Percentiles rank a stretch among this genome's conserved stretches.
Evolutionary conservation across 2,329 filamentous ascomycete genomes (phyloP).

Genomic region (Cercospora sp.): DNA sequence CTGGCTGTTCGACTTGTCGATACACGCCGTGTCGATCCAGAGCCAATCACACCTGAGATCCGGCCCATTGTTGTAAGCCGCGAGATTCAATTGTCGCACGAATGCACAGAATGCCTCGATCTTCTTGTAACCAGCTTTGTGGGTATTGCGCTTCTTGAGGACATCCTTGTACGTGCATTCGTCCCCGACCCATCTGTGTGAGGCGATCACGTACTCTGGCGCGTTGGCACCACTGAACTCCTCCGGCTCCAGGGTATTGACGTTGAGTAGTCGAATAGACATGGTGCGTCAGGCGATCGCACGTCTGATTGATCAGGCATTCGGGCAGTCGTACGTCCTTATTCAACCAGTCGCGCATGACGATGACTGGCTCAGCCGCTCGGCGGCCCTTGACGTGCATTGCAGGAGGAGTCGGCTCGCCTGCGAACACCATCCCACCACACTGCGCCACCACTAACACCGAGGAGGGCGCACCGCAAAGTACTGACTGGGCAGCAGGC

Average conservation of each 20-base stretch:
- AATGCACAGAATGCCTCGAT: slow-evolving; percentile 11
- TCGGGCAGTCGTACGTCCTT: slow-evolving; percentile 9
- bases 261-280: slow-evolving; percentile 17
- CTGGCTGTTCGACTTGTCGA: slow-evolving; percentile 23
- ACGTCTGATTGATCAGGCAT: slow-evolving; percentile 1
- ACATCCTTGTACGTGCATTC: slow-evolving; percentile 20
- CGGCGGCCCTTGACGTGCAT: slow-evolving; percentile 1
- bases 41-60: slow-evolving; percentile 13
- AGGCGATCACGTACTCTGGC: slow-evolving; percentile 19
- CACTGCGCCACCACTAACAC: background rate
- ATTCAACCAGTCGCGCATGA: background rate
- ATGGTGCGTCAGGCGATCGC: background rate
- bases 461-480: background rate
- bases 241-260: slow-evolving; percentile 12
- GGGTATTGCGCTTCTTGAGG: slow-evolving; percentile 17
- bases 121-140: slow-evolving; percentile 11
- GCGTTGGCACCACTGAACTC: background rate
- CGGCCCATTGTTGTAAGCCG: background rate
- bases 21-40: slow-evolving; percentile 30
- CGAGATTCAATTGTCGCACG: background rate
- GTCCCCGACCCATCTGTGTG: slow-evolving; percentile 17
- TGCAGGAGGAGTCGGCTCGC: background rate
- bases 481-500: background rate
- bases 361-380: slow-evolving; percentile 13
- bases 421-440: background rate